Conservation (phyloP, 306 rosid species). For the Ziziphus jujuba region DNA sequence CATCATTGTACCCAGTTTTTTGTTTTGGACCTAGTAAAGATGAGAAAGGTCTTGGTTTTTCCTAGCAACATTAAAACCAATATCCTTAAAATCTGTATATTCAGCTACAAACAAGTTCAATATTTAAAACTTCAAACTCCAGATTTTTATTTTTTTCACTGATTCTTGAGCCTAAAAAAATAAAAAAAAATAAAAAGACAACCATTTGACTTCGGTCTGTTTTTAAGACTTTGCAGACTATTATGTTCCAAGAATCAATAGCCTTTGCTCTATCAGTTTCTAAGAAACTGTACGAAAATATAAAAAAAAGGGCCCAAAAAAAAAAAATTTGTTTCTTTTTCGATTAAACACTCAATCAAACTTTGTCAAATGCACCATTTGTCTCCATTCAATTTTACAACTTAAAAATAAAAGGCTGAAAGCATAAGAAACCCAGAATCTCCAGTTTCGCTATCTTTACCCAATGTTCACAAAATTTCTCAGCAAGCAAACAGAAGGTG, state of each 20-base stretch:
- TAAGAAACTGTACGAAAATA: not conserved
- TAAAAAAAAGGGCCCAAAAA: no score
- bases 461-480: not conserved
- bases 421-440: not conserved
- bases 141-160: no score
- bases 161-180: not conserved
- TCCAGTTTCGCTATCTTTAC: not conserved
- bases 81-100: slow-evolving; percentile 5
- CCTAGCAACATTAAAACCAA: slow-evolving; percentile 38
- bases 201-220: not conserved
- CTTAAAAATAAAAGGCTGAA: not conserved
- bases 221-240: not conserved
- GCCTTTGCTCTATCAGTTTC: not conserved
- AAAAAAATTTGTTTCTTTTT: no score
- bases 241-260: not conserved
- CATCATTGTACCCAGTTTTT: slow-evolving; percentile 21
- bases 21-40: slow-evolving; percentile 47
- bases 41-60: slow-evolving; percentile 66
- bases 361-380: not conserved
- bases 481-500: not conserved
- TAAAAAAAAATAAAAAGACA: no score
- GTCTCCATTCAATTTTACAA: not conserved
- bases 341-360: not conserved
- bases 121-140: not conserved
- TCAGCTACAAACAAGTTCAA: slow-evolving; percentile 17